Base-by-base conservation (phyloP, 2,329 filamentous ascomycete species). In the Sporothrix inflata region DNA sequence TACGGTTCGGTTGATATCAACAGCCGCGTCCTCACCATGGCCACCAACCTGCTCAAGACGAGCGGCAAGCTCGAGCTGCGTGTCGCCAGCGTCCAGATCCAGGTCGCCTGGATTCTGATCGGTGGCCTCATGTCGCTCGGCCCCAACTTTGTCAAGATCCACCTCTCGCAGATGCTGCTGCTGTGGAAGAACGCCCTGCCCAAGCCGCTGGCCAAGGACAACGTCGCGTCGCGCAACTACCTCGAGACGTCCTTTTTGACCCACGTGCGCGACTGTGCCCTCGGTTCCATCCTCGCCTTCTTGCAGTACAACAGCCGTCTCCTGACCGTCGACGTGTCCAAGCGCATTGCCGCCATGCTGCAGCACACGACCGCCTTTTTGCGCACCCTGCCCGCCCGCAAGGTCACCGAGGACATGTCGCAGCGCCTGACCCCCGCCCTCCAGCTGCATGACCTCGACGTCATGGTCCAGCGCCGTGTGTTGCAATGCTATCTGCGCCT, bases 121-220 rank as follows among this genome's bases (percentile, higher is more conserved):
- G 96, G 97, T 49, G 96, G 97, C 0, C 84, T 99, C 71, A 98
- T 98, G 95, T 94, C 94, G 0, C 87, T 99, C 0, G 96, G 96
- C 0, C 95, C 96, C 4, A 98, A 97, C 80, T 99, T 99, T 80
- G 95, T 98, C 81, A 99, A 99, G 82, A 98, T 98, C 30, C 96
- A 99, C 81, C 87, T 99, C 8, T 95, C 94, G 2, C 96, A 99
- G 79, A 86, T 99, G 27, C 89, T 99, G 71, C 84, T 99, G 9
- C 84, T 99, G 7, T 99, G 96, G 96, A 97, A 97, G 81, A 99
- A 98, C 80, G 95, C 96, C 0, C 86, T 99, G 12, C 95, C 97
- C 0, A 97, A 97, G 78, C 95, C 97, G 6, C 82, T 98, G n/a
- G 91, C 94, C 45, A 97, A 94, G 80, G 95, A 98, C 76, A 97